These are phyloP conservation scores for Lizonia empirigonia DNA, from an alignment of 2,329 filamentous ascomycete species.

Conservation along the genomic window DNA sequence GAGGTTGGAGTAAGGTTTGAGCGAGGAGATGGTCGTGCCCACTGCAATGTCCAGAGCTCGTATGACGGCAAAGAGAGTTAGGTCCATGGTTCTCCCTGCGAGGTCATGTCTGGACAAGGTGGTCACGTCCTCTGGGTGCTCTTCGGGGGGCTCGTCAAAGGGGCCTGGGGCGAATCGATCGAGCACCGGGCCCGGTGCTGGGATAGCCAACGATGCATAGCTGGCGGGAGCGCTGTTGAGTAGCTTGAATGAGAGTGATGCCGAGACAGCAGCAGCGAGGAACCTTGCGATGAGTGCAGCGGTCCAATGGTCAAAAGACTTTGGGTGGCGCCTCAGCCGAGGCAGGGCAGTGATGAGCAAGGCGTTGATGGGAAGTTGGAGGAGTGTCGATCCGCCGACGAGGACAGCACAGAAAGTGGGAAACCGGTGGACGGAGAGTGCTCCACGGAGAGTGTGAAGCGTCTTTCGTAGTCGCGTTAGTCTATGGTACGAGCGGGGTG, in stretches of 20 bases:
- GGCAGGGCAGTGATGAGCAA: conserved; percentile 15
- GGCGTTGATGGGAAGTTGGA: conserved; percentile 45
- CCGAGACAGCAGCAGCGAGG: conserved; percentile 54
- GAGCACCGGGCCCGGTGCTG: background rate
- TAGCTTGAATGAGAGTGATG: conserved; percentile 56
- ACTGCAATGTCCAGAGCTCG: conserved; percentile 74
- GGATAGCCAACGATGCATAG: background rate
- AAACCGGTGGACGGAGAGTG: conserved; percentile 55
- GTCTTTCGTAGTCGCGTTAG: conserved; percentile 12
- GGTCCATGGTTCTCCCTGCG: conserved; percentile 77
- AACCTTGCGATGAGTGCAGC: conserved; percentile 45
- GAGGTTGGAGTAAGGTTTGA: conserved; percentile 2
- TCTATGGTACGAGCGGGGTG: background rate
- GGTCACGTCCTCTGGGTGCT: conserved; percentile 12
- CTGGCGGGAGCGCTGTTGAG: conserved; percentile 51
- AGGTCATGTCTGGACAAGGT: conserved; percentile 35
- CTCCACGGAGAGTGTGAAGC: conserved; percentile 42
- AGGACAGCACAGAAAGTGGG: conserved; percentile 59
- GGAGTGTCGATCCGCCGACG: conserved; percentile 58
- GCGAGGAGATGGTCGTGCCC: conserved; percentile 1
- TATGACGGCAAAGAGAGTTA: conserved; percentile 77
- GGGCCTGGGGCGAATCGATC: conserved; percentile 24
- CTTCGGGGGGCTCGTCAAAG: conserved; percentile 36
- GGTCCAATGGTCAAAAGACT: background rate
- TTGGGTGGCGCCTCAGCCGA: conserved; percentile 20